Base-by-base conservation (phyloP, 1,284 basidiomycete species). In the Laetiporus sulphureus region DNA sequence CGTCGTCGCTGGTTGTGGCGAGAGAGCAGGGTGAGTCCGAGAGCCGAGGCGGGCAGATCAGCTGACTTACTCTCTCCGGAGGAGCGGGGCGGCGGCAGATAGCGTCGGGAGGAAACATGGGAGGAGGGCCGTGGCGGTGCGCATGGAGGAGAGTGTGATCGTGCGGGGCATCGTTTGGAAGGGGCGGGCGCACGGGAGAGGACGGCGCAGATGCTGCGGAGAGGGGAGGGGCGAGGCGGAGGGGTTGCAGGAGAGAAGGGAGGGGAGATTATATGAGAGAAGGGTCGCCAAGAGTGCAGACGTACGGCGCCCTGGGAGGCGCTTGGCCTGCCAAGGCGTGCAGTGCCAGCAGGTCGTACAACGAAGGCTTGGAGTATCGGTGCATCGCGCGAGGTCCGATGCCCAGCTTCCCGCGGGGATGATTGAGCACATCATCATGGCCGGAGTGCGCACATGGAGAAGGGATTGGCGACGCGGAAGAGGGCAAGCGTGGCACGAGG, bases 281-380 rank as follows among this genome's bases (percentile, higher is more conserved):
- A 32, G 36, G 38, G 25, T 7, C 29, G 42, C 42, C 42, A 44
- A 44, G 42, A 27, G 31, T 15, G 37, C 25, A 15, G 37, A 21
- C n/a, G 10, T 7, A 11, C 32, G 35, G 42, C 41, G 41, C 36
- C 41, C 36, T n/a, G 34, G 22, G 24, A 34, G 24, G 42, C 8
- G 42, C 42, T 44, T 44, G 42, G 42, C 42, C 8, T 4, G 42
- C 42, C 42, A 44, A 44, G 33, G 23, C 20, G 19, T 11, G 11
- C 16, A 19, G 19, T 13, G n/a, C n/a, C n/a, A n/a, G n/a, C n/a
- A n/a, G n/a, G n/a, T n/a, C n/a, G n/a, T n/a, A n/a, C n/a, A n/a
- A n/a, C n/a, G n/a, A n/a, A n/a, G n/a, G n/a, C n/a, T n/a, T n/a
- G n/a, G n/a, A n/a, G n/a, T n/a, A n/a, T n/a, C n/a, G n/a, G n/a